Conservation (phyloP, 768 basidiomycete species). For the Cytidiella melzeri region DNA sequence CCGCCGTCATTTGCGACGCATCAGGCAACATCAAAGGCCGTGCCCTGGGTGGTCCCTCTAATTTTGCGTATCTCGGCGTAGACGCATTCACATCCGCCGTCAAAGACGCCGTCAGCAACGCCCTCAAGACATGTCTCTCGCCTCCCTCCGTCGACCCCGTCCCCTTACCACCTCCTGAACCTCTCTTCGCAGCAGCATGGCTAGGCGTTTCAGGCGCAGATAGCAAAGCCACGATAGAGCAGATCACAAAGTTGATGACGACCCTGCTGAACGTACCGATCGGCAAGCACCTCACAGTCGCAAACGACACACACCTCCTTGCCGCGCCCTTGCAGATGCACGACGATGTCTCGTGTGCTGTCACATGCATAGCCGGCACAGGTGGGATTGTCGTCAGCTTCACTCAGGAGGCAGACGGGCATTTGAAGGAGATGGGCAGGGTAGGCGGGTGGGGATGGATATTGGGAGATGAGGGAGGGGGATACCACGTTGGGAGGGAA, state of each 20-base stretch:
- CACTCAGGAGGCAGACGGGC: slow-evolving; percentile 31
- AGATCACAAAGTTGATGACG: slow-evolving; percentile 49
- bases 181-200: slow-evolving; percentile 65
- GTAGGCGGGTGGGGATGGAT: slow-evolving; percentile 84
- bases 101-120: slow-evolving; percentile 42
- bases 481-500: slow-evolving; percentile 74
- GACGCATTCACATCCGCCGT: slow-evolving; percentile 55
- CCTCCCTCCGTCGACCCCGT: slow-evolving; percentile 32
- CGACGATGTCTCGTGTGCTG: slow-evolving; percentile 51
- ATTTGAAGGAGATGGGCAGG: slow-evolving; percentile 59
- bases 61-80: slow-evolving; percentile 73
- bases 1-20: slow-evolving; percentile 58
- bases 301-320: slow-evolving; percentile 83
- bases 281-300: slow-evolving; percentile 50
- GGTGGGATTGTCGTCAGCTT: slow-evolving; percentile 74
- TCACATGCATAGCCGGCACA: slow-evolving; percentile 77
- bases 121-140: slow-evolving; percentile 42
- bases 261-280: slow-evolving; percentile 51
- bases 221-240: slow-evolving; percentile 54
- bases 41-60: slow-evolving; percentile 72
- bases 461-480: slow-evolving; percentile 79
- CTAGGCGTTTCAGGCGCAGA: slow-evolving; percentile 82
- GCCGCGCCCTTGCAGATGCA: slow-evolving; percentile 69
- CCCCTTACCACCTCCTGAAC: slow-evolving; percentile 29
- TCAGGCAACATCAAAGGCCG: slow-evolving; percentile 60